These are phyloP conservation scores for Annulohypoxylon stygium DNA, from an alignment of 495 filamentous ascomycete species.

Conservation along the genomic window DNA sequence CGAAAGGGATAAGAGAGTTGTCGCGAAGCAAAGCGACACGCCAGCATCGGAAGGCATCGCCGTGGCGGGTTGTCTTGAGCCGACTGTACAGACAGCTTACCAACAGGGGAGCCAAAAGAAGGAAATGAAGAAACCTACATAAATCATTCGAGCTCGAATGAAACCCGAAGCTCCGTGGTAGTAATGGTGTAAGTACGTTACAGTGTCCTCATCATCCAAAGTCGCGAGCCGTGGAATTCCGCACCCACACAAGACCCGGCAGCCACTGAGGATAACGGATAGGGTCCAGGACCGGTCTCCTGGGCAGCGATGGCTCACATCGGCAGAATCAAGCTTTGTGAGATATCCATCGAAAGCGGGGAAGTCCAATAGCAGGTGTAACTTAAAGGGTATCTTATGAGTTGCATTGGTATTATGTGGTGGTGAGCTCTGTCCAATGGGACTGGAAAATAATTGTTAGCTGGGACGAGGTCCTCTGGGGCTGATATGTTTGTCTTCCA, in stretches of 20 bases:
- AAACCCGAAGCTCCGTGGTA: slow-evolving; percentile 39
- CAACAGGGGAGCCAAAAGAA: slow-evolving; percentile 28
- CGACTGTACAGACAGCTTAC: slow-evolving; percentile 25
- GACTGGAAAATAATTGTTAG: slow-evolving; percentile 25
- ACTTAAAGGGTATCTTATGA: slow-evolving; percentile 45
- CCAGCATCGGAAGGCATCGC: slow-evolving; percentile 3
- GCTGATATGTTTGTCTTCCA: slow-evolving; percentile 35
- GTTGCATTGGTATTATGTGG: slow-evolving; percentile 36
- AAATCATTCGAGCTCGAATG: slow-evolving; percentile 24
- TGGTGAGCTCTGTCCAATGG: slow-evolving; percentile 40
- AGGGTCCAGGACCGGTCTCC: slow-evolving; percentile 32
- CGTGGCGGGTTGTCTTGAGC: slow-evolving; percentile 22
- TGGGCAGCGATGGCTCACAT: slow-evolving; percentile 45
- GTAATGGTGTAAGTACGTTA: slow-evolving; percentile 23
- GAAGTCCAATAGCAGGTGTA: slow-evolving; percentile 35
- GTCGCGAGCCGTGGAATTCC: slow-evolving; percentile 40
- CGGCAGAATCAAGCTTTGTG: slow-evolving; percentile 47
- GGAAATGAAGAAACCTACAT: slow-evolving; percentile 32
- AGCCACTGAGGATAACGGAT: slow-evolving; percentile 23
- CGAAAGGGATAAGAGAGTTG: background rate
- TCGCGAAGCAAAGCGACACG: slow-evolving; percentile 11
- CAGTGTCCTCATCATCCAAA: slow-evolving; percentile 20
- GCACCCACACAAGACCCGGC: slow-evolving; percentile 17
- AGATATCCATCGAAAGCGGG: slow-evolving; percentile 46
- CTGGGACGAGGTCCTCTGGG: slow-evolving; percentile 43